Conservation (phyloP, 2,329 filamentous ascomycete species). For the Ramularia collo-cygni region DNA sequence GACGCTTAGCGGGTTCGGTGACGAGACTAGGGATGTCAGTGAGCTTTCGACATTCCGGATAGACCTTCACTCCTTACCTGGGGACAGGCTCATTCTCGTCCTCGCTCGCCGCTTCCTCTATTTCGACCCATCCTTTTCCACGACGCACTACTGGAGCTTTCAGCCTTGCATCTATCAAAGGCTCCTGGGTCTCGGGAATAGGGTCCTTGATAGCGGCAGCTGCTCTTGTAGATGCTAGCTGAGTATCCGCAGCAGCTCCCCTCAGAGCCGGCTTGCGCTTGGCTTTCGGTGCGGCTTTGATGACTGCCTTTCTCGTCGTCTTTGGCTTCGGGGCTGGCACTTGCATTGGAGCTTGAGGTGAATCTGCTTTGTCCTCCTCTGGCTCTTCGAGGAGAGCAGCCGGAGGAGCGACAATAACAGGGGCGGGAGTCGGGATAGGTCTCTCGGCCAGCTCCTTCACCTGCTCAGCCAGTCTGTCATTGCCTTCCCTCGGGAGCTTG, state of each 20-base stretch:
- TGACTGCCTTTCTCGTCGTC: slow-evolving; percentile 5
- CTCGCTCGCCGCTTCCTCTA: slow-evolving; percentile 2
- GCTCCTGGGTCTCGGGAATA: not conserved
- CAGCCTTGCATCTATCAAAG: slow-evolving; percentile 5
- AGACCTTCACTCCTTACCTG: too few relatives aligned
- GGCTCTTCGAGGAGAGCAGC: not conserved
- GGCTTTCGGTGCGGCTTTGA: slow-evolving; percentile 4
- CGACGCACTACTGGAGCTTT: slow-evolving; percentile 11
- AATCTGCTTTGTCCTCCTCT: slow-evolving; percentile 2
- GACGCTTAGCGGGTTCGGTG: too few relatives aligned
- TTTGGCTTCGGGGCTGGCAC: slow-evolving; percentile 4
- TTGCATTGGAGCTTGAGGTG: too few relatives aligned
- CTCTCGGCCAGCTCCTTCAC: slow-evolving; percentile 8
- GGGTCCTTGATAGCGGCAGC: not conserved
- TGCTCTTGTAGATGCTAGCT: not conserved
- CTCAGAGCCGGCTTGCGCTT: not conserved
- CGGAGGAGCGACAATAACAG: not conserved
- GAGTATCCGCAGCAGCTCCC: not conserved
- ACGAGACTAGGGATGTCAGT: too few relatives aligned
- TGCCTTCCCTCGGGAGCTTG: slow-evolving; percentile 14
- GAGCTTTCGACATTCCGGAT: too few relatives aligned
- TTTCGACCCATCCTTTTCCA: slow-evolving; percentile 19
- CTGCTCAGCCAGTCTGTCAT: slow-evolving; percentile 13
- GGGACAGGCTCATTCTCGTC: too few relatives aligned
- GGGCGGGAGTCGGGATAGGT: not conserved